Base-by-base conservation (phyloP, 805 yeast genomes). In the Ogataea paradorogensis region DNA sequence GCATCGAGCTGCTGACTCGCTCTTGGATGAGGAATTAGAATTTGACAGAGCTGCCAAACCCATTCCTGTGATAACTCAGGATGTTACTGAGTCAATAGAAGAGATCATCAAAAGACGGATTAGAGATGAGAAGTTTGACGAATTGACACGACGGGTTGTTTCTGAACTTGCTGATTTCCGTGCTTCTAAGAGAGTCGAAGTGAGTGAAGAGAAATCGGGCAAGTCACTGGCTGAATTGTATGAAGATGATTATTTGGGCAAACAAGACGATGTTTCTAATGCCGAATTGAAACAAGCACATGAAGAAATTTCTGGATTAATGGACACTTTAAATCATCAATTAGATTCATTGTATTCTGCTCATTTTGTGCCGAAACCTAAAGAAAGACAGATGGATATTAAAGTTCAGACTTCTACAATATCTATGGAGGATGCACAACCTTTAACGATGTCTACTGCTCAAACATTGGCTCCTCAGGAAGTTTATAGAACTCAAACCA, bases 401-500 rank as follows among this genome's bases (percentile, higher is more conserved):
- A 87, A 84, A 59, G 87, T 89, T 27, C 84, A 90, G 41, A 73
- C 85, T 0, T 82, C 95, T 5, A 75, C 95, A 2, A 82, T 93
- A 35, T 58, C 82, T 2, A 86, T 91, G 95, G 99, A 91, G 65
- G 98, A 93, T 57, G 93, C 96, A 1, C 97, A 89, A 66, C 99
- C 99, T 35, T 71, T 87, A 42, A 81, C 89, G 26, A 71, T 85
- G 66, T 78, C 93, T 2, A 67, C 76, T 24, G 86, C 82, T 15
- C 69, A 82, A 10, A 76, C 84, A 34, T 71, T 93, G 53, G 99
- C 99, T 2, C 99, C 99, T 27, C 99, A 91, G 67, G 99, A 91
- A 65, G 72, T 93, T 7, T 93, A 82, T 64, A 77, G 71, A 58
- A 60, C 70, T 7, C 61, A 68, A 63, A 46, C 73, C 48, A 56